Percentiles rank a stretch among this genome's conserved stretches.
These are phyloP conservation scores for Xylaria polymorpha DNA, from an alignment of 2,329 filamentous ascomycete genomes.

Conservation along the genomic window DNA sequence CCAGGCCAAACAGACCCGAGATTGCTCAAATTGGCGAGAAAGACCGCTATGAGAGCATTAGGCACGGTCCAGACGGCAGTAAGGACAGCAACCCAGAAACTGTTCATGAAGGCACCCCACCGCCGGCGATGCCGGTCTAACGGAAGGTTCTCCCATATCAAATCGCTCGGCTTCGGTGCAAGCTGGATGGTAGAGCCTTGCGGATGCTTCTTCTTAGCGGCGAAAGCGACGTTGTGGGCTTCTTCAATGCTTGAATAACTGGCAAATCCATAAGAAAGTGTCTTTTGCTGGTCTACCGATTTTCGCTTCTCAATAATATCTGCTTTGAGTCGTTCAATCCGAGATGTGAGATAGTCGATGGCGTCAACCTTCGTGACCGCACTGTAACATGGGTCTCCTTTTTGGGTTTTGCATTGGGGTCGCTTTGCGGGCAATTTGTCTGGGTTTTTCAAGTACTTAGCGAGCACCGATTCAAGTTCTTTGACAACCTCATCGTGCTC, in stretches of 20 bases:
- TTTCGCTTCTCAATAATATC: slow-evolving; percentile 84
- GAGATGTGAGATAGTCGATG: slow-evolving; percentile 87
- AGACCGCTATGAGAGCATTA: slow-evolving; percentile 92
- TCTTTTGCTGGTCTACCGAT: slow-evolving; percentile 83
- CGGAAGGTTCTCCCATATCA: slow-evolving; percentile 79
- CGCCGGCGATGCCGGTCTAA: slow-evolving; percentile 73
- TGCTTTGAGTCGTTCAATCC: slow-evolving; percentile 81
- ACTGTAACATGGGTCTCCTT: slow-evolving; percentile 74
- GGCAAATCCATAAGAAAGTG: slow-evolving; percentile 92
- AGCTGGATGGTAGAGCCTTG: slow-evolving; percentile 79
- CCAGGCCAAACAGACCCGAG: slow-evolving; percentile 80
- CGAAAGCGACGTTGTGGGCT: slow-evolving; percentile 86
- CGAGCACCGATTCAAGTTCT: slow-evolving; percentile 80
- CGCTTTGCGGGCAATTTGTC: slow-evolving; percentile 78
- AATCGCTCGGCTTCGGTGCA: slow-evolving; percentile 85
- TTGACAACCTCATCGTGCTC: slow-evolving; percentile 83
- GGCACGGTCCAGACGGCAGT: slow-evolving; percentile 88
- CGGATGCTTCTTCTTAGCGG: slow-evolving; percentile 80
- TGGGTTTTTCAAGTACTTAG: slow-evolving; percentile 89
- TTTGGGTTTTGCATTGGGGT: slow-evolving; percentile 81
- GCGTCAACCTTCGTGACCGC: slow-evolving; percentile 83
- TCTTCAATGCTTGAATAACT: slow-evolving; percentile 88
- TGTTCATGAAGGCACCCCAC: slow-evolving; percentile 80
- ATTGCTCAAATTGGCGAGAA: slow-evolving; percentile 85
- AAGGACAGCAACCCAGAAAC: slow-evolving; percentile 64